A percentile compares a stretch with the other conserved stretches of the same genome.
Conservation (phyloP, 805 yeast species). For the Metschnikowia henanensis region DNA sequence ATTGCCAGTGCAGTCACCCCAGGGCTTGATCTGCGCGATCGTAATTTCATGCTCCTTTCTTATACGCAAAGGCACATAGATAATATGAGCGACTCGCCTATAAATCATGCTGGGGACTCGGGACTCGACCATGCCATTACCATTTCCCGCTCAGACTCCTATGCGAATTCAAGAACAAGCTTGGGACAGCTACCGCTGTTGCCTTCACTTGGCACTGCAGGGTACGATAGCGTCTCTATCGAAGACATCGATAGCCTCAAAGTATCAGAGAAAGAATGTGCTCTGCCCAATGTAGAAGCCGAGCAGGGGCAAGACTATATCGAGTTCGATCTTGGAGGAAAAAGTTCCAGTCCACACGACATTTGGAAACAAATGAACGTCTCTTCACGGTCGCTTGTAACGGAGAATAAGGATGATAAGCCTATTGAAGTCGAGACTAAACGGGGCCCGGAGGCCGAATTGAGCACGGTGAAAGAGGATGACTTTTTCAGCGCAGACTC, state of each 20-base stretch:
- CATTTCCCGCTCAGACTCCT: constrained; percentile 10
- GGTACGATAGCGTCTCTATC: background rate
- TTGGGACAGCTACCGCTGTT: constrained; percentile 16
- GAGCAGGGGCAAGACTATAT: constrained; percentile 18
- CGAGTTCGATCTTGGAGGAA: constrained; percentile 30
- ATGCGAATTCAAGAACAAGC: constrained; percentile 12
- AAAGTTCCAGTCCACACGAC: constrained; percentile 6
- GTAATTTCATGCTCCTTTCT: no score
- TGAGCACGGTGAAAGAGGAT: constrained; percentile 18
- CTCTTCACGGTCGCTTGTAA: constrained; percentile 4
- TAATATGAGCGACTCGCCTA: no score
- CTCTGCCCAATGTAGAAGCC: background rate
- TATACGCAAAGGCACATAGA: no score
- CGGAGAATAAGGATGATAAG: background rate
- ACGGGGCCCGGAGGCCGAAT: background rate
- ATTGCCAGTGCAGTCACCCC: no score
- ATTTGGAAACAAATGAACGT: constrained; percentile 9
- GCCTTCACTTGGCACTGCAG: constrained; percentile 10
- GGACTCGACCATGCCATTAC: constrained; percentile 6
- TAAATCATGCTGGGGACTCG: no score
- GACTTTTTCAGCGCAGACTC: constrained; percentile 42
- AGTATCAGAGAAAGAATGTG: background rate
- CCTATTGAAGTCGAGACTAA: background rate
- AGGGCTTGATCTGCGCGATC: no score
- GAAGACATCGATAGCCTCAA: background rate